These are phyloP conservation scores for Posidonia australis DNA, from an alignment of 106 monocot species.

Conservation along the genomic window DNA sequence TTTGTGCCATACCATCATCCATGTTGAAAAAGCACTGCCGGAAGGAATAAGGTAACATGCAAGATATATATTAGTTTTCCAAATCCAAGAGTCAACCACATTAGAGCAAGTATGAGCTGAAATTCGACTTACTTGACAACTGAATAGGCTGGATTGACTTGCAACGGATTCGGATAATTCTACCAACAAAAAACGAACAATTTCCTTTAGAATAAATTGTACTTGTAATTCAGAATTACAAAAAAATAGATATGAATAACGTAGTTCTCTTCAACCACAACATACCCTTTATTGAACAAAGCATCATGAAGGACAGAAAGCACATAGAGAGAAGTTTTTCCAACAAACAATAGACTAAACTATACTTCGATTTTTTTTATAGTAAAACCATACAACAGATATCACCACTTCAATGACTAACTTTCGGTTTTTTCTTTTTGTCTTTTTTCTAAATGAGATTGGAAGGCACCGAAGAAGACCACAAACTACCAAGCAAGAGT, in stretches of 20 bases:
- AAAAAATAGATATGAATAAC: background rate
- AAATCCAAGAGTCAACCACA: background rate
- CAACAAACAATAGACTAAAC: too few relatives aligned
- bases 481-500: too few relatives aligned
- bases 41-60: background rate
- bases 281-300: background rate
- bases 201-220: background rate
- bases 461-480: too few relatives aligned
- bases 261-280: too few relatives aligned
- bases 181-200: conserved; percentile 6
- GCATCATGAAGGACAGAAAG: too few relatives aligned
- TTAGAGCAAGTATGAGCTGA: background rate
- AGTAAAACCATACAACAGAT: too few relatives aligned
- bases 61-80: background rate
- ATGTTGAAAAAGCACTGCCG: conserved; percentile 43
- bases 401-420: too few relatives aligned
- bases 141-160: conserved; percentile 35
- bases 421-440: too few relatives aligned
- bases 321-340: too few relatives aligned
- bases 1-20: conserved; percentile 36
- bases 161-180: conserved; percentile 31
- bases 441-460: too few relatives aligned
- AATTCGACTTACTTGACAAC: conserved; percentile 27
- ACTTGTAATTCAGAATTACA: background rate
- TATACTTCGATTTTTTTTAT: too few relatives aligned